Evolutionary conservation across 768 basidiomycete species (phyloP).

Genomic region (Tricholoma bakamatsutake): DNA sequence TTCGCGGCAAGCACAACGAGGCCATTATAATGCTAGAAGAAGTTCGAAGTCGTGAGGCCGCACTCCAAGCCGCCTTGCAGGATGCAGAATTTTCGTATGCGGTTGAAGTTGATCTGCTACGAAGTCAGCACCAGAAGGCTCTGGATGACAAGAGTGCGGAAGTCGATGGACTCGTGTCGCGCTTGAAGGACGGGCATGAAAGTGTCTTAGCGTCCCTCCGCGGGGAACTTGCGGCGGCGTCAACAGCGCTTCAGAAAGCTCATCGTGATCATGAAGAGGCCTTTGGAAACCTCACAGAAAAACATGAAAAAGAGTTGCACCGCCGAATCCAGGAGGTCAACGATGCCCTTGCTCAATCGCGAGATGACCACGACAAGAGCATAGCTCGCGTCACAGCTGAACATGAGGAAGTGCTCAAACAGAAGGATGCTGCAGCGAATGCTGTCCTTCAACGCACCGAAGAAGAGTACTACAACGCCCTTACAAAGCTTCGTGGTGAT

Average conservation of each 20-base stretch:
- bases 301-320: constrained; percentile 50
- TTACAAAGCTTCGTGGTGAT: constrained; percentile 70
- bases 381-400: constrained; percentile 44
- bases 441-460: constrained; percentile 60
- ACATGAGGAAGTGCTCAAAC: constrained; percentile 51
- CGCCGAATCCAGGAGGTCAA: constrained; percentile 51
- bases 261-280: constrained; percentile 55
- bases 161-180: constrained; percentile 38
- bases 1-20: constrained; percentile 56
- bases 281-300: constrained; percentile 49
- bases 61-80: constrained; percentile 39
- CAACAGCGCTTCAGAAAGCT: constrained; percentile 37
- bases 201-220: constrained; percentile 31
- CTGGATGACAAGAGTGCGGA: constrained; percentile 22
- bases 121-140: constrained; percentile 27
- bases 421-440: constrained; percentile 55
- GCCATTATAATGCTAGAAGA: constrained; percentile 48
- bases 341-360: constrained; percentile 38
- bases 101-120: constrained; percentile 39
- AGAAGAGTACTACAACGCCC: constrained; percentile 76
- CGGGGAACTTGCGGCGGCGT: constrained; percentile 38
- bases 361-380: constrained; percentile 48
- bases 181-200: constrained; percentile 47
- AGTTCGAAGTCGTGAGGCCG: constrained; percentile 50
- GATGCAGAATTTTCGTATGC: constrained; percentile 21